A percentile compares a stretch with the other conserved stretches of the same genome.
phyloP scores from a whole-genome alignment of 208 protist species.

The Polymyxa betae region DNA sequence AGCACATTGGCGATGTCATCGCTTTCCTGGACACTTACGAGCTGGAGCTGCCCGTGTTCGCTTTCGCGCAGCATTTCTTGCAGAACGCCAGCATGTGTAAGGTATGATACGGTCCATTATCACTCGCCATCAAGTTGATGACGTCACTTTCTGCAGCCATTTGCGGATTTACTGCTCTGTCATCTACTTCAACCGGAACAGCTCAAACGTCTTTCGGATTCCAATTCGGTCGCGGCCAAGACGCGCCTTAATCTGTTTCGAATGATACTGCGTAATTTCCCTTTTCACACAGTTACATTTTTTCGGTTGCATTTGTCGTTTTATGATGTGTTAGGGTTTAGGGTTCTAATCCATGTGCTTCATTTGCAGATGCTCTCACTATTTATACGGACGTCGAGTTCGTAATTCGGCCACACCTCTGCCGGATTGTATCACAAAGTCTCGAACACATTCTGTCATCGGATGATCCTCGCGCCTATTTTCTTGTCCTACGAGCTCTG shows the following conservation, averaged over 20 bases:
- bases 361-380: conserved; percentile 63
- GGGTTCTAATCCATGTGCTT: background rate
- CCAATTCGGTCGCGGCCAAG: conserved; percentile 11
- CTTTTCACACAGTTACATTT: background rate
- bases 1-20: conserved; percentile 68
- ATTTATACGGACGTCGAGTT: conserved; percentile 77
- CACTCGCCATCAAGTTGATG: background rate
- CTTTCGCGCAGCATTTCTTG: conserved; percentile 80
- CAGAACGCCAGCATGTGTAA: conserved; percentile 65
- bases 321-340: background rate
- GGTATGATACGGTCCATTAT: background rate
- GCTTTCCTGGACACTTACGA: conserved; percentile 61
- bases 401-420: conserved; percentile 75
- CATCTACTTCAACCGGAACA: conserved; percentile 67
- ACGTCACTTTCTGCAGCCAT: conserved; percentile 55
- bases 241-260: conserved; percentile 77
- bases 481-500: conserved; percentile 57
- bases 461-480: conserved; percentile 3
- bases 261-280: conserved; percentile 72
- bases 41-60: conserved; percentile 63
- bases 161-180: conserved; percentile 75
- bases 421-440: conserved; percentile 72
- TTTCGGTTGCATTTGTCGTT: background rate
- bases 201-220: background rate
- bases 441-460: background rate